Percentiles rank a stretch among this genome's conserved stretches.
phyloP scores from a whole-genome alignment of 768 basidiomycete species.

The Boletus sensibilis region DNA sequence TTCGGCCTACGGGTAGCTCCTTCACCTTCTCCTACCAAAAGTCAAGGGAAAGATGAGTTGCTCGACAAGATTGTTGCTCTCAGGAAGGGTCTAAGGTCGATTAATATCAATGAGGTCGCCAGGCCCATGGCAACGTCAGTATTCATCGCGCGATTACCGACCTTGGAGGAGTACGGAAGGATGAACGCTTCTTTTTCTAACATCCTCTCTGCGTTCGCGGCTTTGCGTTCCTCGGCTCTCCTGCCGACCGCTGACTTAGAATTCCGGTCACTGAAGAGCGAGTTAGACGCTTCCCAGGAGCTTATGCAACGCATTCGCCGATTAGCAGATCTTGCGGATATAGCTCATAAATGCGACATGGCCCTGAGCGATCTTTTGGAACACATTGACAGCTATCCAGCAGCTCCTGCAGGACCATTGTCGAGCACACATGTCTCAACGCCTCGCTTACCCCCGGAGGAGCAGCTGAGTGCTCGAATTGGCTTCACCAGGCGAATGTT shows the following conservation, averaged over 20 bases:
- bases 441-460: constrained; percentile 52
- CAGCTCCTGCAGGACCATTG: constrained; percentile 49
- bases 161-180: constrained; percentile 43
- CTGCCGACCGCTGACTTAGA: constrained; percentile 52
- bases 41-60: constrained; percentile 44
- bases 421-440: constrained; percentile 49
- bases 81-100: constrained; percentile 58
- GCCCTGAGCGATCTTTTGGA: constrained; percentile 82
- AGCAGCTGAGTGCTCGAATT: constrained; percentile 63
- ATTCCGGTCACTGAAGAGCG: constrained; percentile 56
- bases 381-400: constrained; percentile 82
- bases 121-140: constrained; percentile 38
- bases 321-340: constrained; percentile 53
- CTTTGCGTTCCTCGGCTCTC: constrained; percentile 44
- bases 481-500: constrained; percentile 59
- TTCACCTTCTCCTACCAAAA: constrained; percentile 32
- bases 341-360: constrained; percentile 61
- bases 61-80: constrained; percentile 51
- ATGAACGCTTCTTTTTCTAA: constrained; percentile 47
- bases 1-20: constrained; percentile 49
- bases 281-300: constrained; percentile 51
- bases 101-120: constrained; percentile 56
- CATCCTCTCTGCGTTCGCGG: constrained; percentile 45
- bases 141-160: constrained; percentile 49
- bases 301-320: constrained; percentile 51